A percentile compares a stretch with the other conserved stretches of the same genome.
Conservation (phyloP, 2,329 filamentous ascomycete species). For the Penicillium sp. region DNA sequence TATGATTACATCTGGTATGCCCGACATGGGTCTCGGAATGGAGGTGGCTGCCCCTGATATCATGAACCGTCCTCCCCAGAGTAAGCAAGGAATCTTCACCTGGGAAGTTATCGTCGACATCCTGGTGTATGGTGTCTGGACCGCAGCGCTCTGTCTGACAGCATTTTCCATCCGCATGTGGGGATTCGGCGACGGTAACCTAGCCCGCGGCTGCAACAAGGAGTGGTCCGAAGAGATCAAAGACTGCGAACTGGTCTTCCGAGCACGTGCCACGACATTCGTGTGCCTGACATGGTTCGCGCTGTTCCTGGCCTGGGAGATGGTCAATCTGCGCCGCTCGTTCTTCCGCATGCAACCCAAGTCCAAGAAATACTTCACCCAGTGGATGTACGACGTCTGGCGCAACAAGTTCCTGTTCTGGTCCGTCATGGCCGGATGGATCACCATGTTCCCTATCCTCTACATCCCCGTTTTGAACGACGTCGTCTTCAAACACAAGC, state of each 20-base stretch:
- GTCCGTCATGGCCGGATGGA: slow-evolving; percentile 54
- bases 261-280: slow-evolving; percentile 67
- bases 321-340: slow-evolving; percentile 65
- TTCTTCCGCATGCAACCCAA: slow-evolving; percentile 70
- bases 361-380: slow-evolving; percentile 57
- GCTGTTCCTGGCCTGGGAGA: slow-evolving; percentile 74
- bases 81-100: slow-evolving; percentile 67
- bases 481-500: slow-evolving; percentile 61
- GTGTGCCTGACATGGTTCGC: slow-evolving; percentile 71
- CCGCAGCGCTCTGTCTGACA: slow-evolving; percentile 63
- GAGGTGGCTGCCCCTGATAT: slow-evolving; percentile 71
- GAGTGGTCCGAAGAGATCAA: slow-evolving; percentile 40
- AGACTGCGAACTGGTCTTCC: slow-evolving; percentile 61
- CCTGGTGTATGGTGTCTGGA: slow-evolving; percentile 70
- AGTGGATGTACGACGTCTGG: slow-evolving; percentile 66
- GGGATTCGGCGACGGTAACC: slow-evolving; percentile 54
- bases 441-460: slow-evolving; percentile 55
- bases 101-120: slow-evolving; percentile 73
- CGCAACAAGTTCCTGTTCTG: slow-evolving; percentile 70
- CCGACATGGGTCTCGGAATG: slow-evolving; percentile 79
- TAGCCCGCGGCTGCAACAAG: slow-evolving; percentile 60
- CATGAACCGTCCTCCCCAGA: slow-evolving; percentile 72
- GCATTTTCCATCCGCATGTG: slow-evolving; percentile 62
- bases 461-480: slow-evolving; percentile 66
- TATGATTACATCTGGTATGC: slow-evolving; percentile 81